Conservation (phyloP, 441 rosid genomes). For the Raphanus hybrid region DNA sequence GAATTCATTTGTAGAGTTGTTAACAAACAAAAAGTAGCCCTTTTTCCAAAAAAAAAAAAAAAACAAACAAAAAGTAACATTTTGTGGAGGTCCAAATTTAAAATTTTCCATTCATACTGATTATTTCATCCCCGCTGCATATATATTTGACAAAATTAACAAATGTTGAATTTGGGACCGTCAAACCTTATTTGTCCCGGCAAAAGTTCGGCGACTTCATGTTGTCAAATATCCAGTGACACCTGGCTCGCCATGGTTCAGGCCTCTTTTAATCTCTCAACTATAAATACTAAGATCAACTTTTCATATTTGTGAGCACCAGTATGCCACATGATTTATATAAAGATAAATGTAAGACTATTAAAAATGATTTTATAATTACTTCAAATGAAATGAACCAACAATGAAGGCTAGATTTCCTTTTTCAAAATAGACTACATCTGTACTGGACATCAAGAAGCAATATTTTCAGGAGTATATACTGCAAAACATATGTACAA, state of each 20-base stretch:
- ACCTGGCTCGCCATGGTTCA: constrained; percentile 34
- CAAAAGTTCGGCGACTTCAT: constrained; percentile 19
- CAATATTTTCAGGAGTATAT: not conserved
- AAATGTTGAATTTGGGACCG: constrained; percentile 17
- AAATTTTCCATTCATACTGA: not conserved
- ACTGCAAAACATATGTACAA: not conserved
- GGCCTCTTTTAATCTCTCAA: constrained; percentile 13
- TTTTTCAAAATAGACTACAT: not conserved
- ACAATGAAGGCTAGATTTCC: not conserved
- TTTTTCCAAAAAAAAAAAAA: too few relatives aligned
- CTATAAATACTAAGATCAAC: not conserved
- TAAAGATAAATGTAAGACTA: not conserved
- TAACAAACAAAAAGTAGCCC: not conserved
- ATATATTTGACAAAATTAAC: too few relatives aligned
- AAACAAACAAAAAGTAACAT: not conserved
- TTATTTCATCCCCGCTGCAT: not conserved
- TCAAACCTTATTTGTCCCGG: constrained; percentile 12
- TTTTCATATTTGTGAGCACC: constrained; percentile 12
- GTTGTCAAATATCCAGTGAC: constrained; percentile 17
- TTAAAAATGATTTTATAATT: not conserved
- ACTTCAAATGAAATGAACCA: not conserved
- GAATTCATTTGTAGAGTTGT: not conserved
- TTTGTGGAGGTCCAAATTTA: not conserved
- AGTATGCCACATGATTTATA: not conserved
- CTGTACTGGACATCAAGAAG: not conserved